phyloP scores from a whole-genome alignment of 2,329 filamentous ascomycete species.

The Sporothrix brunneoviolacea region DNA sequence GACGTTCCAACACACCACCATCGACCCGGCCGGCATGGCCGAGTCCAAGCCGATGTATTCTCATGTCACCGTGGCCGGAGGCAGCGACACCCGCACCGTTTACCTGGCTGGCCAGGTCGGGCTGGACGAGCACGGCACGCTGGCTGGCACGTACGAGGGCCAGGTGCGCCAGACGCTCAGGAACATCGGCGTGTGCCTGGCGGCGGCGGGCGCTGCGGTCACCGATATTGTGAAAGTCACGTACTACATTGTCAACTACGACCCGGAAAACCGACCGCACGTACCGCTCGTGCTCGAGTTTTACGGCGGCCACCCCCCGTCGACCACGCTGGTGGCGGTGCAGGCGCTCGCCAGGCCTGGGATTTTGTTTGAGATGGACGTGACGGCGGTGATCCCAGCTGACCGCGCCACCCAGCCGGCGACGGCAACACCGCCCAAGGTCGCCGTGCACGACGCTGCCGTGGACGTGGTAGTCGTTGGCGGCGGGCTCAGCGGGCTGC shows the following conservation, averaged over 20 bases:
- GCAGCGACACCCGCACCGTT: too few species aligned
- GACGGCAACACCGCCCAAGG: too few species aligned
- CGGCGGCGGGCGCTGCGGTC: conserved; percentile 7
- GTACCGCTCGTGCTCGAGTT: conserved; percentile 6
- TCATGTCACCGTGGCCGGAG: too few species aligned
- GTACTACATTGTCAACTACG: conserved; percentile 18
- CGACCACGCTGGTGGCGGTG: conserved; percentile 14
- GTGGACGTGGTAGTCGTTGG: conserved; percentile 17
- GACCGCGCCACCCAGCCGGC: too few species aligned
- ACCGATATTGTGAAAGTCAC: conserved; percentile 13
- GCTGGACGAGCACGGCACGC: neutral
- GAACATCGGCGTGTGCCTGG: conserved; percentile 3
- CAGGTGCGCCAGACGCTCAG: conserved; percentile 7
- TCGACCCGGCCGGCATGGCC: too few species aligned
- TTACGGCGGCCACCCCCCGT: conserved; percentile 8
- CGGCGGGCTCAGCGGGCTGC: conserved; percentile 12
- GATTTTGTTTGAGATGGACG: conserved; percentile 15
- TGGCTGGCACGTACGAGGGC: neutral
- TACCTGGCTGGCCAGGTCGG: conserved; percentile 14
- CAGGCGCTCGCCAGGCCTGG: conserved; percentile 8
- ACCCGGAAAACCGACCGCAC: conserved; percentile 9
- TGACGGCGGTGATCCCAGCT: conserved; percentile 8
- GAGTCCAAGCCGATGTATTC: too few species aligned
- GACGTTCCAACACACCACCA: too few species aligned
- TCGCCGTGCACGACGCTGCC: too few species aligned